These are phyloP conservation scores for Aspergillus aculeatus DNA, from an alignment of 2,329 filamentous ascomycete species.

Conservation along the genomic window DNA sequence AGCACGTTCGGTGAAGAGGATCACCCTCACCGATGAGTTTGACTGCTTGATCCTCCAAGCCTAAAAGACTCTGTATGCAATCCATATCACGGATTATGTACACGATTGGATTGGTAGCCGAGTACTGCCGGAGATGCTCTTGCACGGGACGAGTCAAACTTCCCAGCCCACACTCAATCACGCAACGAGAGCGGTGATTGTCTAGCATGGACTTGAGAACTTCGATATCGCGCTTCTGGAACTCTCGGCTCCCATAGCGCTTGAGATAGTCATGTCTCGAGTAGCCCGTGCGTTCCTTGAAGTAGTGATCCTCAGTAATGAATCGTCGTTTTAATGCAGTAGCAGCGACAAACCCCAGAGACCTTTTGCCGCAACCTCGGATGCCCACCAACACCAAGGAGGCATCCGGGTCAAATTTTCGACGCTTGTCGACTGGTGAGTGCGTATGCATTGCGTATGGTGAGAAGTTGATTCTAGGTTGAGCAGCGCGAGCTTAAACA, in stretches of 20 bases:
- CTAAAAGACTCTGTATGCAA: conserved; percentile 41
- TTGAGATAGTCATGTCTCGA: conserved; percentile 45
- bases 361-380: conserved; percentile 46
- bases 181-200: conserved; percentile 42
- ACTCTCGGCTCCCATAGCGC: conserved; percentile 41
- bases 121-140: conserved; percentile 40
- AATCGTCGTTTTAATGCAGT: conserved; percentile 44
- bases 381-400: conserved; percentile 45
- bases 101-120: conserved; percentile 40
- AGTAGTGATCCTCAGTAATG: conserved; percentile 47
- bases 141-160: conserved; percentile 45
- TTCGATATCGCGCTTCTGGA: conserved; percentile 44
- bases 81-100: conserved; percentile 44
- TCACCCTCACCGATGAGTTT: conserved; percentile 46
- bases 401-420: conserved; percentile 38
- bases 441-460: conserved; percentile 11
- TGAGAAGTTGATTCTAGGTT: neutral
- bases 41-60: conserved; percentile 45
- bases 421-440: conserved; percentile 13
- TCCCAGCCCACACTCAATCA: conserved; percentile 46
- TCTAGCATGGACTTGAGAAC: conserved; percentile 45
- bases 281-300: conserved; percentile 42
- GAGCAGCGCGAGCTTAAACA: neutral
- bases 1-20: conserved; percentile 47
- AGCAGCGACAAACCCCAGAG: conserved; percentile 44